These are phyloP conservation scores for Takashimella koratensis DNA, from an alignment of 1,284 basidiomycete genomes.

Conservation along the genomic window DNA sequence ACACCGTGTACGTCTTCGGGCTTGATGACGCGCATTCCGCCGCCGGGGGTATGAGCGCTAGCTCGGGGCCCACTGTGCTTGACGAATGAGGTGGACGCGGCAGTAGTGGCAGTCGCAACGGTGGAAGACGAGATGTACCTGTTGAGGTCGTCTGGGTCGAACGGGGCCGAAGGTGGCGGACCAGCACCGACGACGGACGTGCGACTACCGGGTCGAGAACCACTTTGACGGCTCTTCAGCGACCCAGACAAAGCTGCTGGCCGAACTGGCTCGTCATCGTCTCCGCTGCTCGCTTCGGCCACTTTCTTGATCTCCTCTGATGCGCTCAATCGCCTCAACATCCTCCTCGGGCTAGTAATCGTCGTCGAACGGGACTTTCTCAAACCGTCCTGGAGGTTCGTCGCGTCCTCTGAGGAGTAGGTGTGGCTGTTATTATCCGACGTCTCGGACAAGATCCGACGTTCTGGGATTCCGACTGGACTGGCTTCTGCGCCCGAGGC, in stretches of 20 bases:
- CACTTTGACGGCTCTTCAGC: background rate
- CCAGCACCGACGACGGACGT: conserved; percentile 10
- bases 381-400: too few relatives aligned
- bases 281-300: background rate
- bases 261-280: background rate
- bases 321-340: conserved; percentile 40
- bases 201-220: background rate
- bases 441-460: conserved; percentile 35
- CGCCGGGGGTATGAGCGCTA: conserved; percentile 11
- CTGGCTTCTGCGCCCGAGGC: conserved; percentile 27
- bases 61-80: conserved; percentile 69
- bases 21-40: conserved; percentile 56
- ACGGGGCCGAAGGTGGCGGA: conserved; percentile 6
- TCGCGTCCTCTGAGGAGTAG: background rate
- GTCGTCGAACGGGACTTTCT: background rate
- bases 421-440: background rate
- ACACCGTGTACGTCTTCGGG: conserved; percentile 64
- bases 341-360: conserved; percentile 35
- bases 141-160: conserved; percentile 63
- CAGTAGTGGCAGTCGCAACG: conserved; percentile 61
- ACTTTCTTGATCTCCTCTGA: conserved; percentile 44
- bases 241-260: background rate
- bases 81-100: conserved; percentile 70
- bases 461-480: conserved; percentile 57
- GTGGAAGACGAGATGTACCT: conserved; percentile 68